Evolutionary conservation across 148 eudicot genomes (phyloP).

Genomic region (Gaultheria prostrata): DNA sequence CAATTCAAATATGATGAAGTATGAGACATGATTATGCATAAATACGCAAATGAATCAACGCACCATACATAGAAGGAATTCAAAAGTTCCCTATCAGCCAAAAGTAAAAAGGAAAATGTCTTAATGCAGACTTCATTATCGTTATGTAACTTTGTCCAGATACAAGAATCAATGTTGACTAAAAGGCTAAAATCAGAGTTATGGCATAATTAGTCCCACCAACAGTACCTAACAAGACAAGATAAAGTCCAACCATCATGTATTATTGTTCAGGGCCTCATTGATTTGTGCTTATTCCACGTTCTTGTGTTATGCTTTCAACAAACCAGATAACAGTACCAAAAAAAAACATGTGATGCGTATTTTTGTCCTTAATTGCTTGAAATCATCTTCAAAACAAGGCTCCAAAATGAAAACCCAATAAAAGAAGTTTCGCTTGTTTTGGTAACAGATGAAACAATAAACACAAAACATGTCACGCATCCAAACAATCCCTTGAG

Average conservation of each 20-base stretch:
- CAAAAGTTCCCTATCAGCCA: not conserved
- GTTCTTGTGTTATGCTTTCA: not conserved
- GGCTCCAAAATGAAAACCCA: not conserved
- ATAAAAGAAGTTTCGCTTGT: not conserved
- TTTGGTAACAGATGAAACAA: not conserved
- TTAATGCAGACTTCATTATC: not conserved
- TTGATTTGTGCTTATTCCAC: not conserved
- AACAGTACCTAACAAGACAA: not conserved
- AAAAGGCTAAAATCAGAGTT: not conserved
- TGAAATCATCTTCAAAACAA: slow-evolving; percentile 2
- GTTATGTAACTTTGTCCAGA: not conserved
- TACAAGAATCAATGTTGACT: not conserved
- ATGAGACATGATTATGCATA: not conserved
- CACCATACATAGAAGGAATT: not conserved
- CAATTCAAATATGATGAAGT: not conserved
- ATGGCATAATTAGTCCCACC: not conserved
- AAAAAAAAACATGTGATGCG: not conserved
- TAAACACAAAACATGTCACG: not conserved
- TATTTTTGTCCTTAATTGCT: not conserved
- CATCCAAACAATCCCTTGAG: not conserved
- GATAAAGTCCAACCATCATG: not conserved
- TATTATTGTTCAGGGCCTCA: not conserved
- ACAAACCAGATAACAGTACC: not conserved
- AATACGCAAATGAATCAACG: not conserved
- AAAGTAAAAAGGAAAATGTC: not conserved